A percentile compares a stretch with the other conserved stretches of the same genome.
Evolutionary conservation across 2,329 filamentous ascomycete genomes (phyloP).

Genomic region (Blastomyces emzantsi): DNA sequence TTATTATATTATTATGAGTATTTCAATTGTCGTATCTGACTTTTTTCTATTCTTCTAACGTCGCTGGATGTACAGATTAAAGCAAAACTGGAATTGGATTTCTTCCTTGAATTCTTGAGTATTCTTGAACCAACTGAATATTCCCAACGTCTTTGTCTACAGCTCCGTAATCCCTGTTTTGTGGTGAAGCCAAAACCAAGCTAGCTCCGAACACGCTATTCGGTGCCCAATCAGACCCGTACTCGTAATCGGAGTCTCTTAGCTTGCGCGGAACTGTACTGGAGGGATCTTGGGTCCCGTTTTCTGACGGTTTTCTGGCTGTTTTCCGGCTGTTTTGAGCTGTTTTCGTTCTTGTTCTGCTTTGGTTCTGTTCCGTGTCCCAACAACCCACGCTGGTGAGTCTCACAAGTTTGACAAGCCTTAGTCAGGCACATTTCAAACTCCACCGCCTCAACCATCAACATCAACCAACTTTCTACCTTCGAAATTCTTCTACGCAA

Average conservation of each 20-base stretch:
- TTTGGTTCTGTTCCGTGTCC: too few species aligned
- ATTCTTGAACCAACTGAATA: neutral
- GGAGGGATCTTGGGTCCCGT: neutral
- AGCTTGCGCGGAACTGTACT: neutral
- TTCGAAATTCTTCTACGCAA: too few species aligned
- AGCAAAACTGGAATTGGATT: too few species aligned
- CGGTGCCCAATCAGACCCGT: neutral
- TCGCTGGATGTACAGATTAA: too few species aligned
- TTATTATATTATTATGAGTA: too few species aligned
- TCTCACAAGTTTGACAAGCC: neutral
- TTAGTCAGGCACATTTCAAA: neutral
- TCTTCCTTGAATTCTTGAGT: too few species aligned
- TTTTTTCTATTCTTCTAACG: too few species aligned
- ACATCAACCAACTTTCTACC: neutral
- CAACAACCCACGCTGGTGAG: neutral
- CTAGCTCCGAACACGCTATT: neutral
- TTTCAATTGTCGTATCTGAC: too few species aligned
- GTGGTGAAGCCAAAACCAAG: neutral
- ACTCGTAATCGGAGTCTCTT: neutral
- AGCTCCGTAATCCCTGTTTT: neutral
- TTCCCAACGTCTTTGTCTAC: neutral
- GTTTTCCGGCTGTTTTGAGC: neutral
- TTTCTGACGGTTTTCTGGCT: neutral
- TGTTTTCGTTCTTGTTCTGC: neutral
- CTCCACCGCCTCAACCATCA: neutral